These are phyloP conservation scores for Theobroma cacao DNA, from an alignment of 345 rosid genomes.

Conservation along the genomic window DNA sequence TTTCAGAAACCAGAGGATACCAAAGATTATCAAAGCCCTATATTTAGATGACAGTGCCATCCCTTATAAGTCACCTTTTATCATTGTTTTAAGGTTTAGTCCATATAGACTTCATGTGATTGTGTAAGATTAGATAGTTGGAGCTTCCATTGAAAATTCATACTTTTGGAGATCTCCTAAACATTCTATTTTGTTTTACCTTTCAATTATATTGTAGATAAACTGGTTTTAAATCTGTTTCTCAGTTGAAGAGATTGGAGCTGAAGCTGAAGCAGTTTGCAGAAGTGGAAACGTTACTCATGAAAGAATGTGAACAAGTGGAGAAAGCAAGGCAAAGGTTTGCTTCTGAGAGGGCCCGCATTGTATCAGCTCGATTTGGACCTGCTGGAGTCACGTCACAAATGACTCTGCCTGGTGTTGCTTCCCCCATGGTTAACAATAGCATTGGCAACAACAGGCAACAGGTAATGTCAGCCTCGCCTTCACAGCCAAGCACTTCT, in stretches of 20 bases:
- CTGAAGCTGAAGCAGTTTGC: conserved; percentile 98
- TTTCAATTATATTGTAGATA: neutral
- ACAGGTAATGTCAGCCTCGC: conserved; percentile 48
- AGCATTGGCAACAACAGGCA: conserved; percentile 47
- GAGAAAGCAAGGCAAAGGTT: conserved; percentile 88
- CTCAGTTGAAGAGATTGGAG: conserved; percentile 92
- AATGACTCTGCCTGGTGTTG: conserved; percentile 43
- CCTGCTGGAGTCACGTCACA: conserved; percentile 51
- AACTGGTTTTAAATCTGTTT: neutral
- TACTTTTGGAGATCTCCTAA: neutral
- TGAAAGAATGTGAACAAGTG: conserved; percentile 97
- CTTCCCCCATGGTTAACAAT: conserved; percentile 53
- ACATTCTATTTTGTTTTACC: neutral
- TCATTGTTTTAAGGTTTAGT: neutral
- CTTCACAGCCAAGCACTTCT: conserved; percentile 62
- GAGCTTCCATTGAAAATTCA: neutral
- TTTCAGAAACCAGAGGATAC: neutral
- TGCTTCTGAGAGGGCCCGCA: conserved; percentile 68
- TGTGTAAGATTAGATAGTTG: neutral
- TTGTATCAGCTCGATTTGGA: conserved; percentile 57
- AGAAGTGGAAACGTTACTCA: conserved; percentile 86
- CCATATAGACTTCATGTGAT: no score
- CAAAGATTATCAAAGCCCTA: neutral
- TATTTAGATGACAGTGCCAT: neutral
- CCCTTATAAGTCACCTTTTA: neutral